A percentile compares a stretch with the other conserved stretches of the same genome.
Conservation (phyloP, 164 flowering plant genomes). For the Nymphaea colorata region DNA sequence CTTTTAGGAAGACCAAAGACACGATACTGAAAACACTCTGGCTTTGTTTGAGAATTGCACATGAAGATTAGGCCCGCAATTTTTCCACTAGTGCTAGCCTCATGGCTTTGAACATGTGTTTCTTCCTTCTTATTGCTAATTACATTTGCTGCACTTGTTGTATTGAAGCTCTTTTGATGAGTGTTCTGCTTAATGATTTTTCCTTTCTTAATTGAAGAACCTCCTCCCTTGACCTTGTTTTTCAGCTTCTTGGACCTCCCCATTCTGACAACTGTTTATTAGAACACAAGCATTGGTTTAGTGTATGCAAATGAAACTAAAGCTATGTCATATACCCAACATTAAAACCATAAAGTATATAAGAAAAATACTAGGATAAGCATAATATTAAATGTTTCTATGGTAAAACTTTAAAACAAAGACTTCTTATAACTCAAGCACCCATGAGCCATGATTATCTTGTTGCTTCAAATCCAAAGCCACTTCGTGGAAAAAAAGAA, state of each 20-base stretch:
- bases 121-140: background rate
- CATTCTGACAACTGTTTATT: background rate
- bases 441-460: too few relatives aligned
- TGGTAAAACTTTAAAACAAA: too few relatives aligned
- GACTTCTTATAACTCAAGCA: background rate
- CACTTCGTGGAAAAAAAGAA: too few relatives aligned
- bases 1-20: slow-evolving; percentile 44
- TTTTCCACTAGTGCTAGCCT: background rate
- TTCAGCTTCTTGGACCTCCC: background rate
- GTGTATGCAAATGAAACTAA: background rate
- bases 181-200: background rate
- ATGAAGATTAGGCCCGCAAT: slow-evolving; percentile 41
- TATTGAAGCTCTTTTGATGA: background rate
- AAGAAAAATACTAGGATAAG: background rate
- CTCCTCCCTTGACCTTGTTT: background rate
- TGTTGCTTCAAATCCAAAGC: too few relatives aligned
- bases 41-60: slow-evolving; percentile 42
- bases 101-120: background rate
- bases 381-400: background rate
- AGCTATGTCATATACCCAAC: background rate
- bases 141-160: background rate
- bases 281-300: background rate
- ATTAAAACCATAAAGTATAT: too few relatives aligned
- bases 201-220: background rate
- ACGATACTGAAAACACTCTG: slow-evolving; percentile 37